A percentile compares a stretch with the other conserved stretches of the same genome.
phyloP scores from a whole-genome alignment of 768 basidiomycete species.

The Agrocybe chaxingu region DNA sequence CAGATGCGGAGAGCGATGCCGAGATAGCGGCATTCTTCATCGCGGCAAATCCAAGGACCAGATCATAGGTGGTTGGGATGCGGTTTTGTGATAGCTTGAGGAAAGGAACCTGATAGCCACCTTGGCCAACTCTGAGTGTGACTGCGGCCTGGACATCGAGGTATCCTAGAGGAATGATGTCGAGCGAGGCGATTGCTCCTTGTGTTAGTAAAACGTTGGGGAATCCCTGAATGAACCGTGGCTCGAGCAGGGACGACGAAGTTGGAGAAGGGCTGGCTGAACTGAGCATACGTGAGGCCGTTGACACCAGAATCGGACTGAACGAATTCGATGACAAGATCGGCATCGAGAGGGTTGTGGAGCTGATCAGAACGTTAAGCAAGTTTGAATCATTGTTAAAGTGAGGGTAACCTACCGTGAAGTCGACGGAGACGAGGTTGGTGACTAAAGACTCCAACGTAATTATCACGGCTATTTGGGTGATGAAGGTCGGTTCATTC shows the following conservation, averaged over 20 bases:
- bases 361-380: slow-evolving; percentile 24
- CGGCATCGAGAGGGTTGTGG: slow-evolving; percentile 55
- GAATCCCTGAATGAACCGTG: slow-evolving; percentile 62
- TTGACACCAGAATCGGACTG: slow-evolving; percentile 54
- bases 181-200: slow-evolving; percentile 54
- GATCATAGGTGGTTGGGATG: slow-evolving; percentile 50
- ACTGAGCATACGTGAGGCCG: slow-evolving; percentile 55
- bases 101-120: slow-evolving; percentile 67
- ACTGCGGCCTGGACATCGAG: slow-evolving; percentile 52
- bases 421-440: slow-evolving; percentile 51
- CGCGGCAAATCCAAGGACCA: slow-evolving; percentile 19
- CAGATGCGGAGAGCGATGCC: background rate
- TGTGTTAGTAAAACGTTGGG: slow-evolving; percentile 55
- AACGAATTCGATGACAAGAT: slow-evolving; percentile 53
- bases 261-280: slow-evolving; percentile 48
- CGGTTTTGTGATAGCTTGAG: slow-evolving; percentile 50
- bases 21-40: slow-evolving; percentile 15
- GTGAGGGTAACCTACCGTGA: slow-evolving; percentile 42
- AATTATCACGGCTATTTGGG: slow-evolving; percentile 52
- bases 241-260: slow-evolving; percentile 57
- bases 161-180: slow-evolving; percentile 49
- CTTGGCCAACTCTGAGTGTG: slow-evolving; percentile 44
- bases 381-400: slow-evolving; percentile 4
- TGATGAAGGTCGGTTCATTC: slow-evolving; percentile 55
- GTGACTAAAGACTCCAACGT: slow-evolving; percentile 44